A percentile compares a stretch with the other conserved stretches of the same genome.
These are phyloP conservation scores for Gynostemma pentaphyllum DNA, from an alignment of 306 rosid genomes.

Conservation along the genomic window DNA sequence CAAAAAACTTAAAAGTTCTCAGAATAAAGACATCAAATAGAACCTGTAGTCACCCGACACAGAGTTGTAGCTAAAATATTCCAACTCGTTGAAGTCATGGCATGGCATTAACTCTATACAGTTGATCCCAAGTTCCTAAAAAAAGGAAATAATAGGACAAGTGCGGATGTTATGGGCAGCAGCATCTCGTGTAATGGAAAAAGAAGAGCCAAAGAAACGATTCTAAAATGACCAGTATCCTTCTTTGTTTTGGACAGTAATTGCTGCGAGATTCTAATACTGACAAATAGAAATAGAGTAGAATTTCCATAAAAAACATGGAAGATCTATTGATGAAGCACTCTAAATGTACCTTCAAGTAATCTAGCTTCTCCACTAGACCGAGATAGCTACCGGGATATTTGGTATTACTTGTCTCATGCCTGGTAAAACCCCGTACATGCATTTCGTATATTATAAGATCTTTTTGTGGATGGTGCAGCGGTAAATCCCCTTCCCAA, in stretches of 20 bases:
- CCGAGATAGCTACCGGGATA: conserved; percentile 91
- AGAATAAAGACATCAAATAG: background rate
- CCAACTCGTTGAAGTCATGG: conserved; percentile 93
- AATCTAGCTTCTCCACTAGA: conserved; percentile 87
- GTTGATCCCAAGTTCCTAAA: conserved; percentile 92
- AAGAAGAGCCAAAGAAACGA: background rate
- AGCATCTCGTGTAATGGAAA: background rate
- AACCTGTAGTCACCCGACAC: conserved; percentile 72
- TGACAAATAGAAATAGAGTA: background rate
- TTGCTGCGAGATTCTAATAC: background rate
- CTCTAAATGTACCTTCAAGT: conserved; percentile 52
- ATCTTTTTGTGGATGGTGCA: conserved; percentile 65
- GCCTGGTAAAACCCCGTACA: conserved; percentile 86
- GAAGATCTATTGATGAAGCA: conserved; percentile 2
- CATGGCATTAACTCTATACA: conserved; percentile 96
- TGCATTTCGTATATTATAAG: conserved; percentile 91
- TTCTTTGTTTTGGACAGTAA: background rate
- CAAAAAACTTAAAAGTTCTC: background rate
- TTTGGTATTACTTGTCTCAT: conserved; percentile 58
- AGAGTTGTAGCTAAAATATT: conserved; percentile 70
- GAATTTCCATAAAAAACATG: background rate
- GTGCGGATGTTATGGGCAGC: background rate
- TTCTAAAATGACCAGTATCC: background rate
- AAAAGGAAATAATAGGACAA: conserved; percentile 14
- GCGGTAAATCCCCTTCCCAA: conserved; percentile 97